Base-by-base conservation (phyloP, 1,139 yeast genomes). In the Zygosaccharomyces sapae region DNA sequence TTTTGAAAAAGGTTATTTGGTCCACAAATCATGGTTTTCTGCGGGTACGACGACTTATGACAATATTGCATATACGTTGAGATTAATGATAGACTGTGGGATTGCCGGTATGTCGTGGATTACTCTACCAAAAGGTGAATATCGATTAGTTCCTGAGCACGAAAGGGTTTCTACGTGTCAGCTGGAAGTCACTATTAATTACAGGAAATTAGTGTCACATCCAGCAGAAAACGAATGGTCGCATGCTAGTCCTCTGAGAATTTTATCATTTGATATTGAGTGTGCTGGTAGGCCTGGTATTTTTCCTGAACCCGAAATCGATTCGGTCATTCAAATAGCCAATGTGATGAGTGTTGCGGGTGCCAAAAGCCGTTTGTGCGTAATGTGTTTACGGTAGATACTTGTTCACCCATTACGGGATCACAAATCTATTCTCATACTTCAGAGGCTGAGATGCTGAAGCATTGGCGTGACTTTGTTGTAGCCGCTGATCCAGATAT, bases 71-170 rank as follows among this genome's bases (percentile, higher is more conserved):
- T 94, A 85, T 65, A 74, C 88, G 42, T 68, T 94, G 52, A 74
- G 98, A 56, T 73, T 90, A 65, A 89, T 94, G 95, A 81, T 92
- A 44, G 99, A 94, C 68, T 83, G 95, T 66, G 79, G 83, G 45
- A 83, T 86, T 51, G 86, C 92, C 0, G 99, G 99, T 41, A 92
- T 94, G 98, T 86, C 95, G 22, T 94, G 99, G 99, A 75, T 94
- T 38, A 86, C 96, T 0, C 73, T 92, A 20, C 97, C 97, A 0
- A 79, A 75, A 47, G 81, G 81, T 0, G 84, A 79, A 56, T 94
- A 89, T 64, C 57, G 62, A 1, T 49, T 83, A 49, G 73, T 80
- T 5, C 62, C 70, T 1, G 54, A 60, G 0, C 48, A 63, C 7
- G 53, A 64, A 13, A 72, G 70, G 52, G 74, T 81, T 3, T 86